phyloP scores from a whole-genome alignment of 2,329 filamentous ascomycete species.

The Cercospora berteroae region DNA sequence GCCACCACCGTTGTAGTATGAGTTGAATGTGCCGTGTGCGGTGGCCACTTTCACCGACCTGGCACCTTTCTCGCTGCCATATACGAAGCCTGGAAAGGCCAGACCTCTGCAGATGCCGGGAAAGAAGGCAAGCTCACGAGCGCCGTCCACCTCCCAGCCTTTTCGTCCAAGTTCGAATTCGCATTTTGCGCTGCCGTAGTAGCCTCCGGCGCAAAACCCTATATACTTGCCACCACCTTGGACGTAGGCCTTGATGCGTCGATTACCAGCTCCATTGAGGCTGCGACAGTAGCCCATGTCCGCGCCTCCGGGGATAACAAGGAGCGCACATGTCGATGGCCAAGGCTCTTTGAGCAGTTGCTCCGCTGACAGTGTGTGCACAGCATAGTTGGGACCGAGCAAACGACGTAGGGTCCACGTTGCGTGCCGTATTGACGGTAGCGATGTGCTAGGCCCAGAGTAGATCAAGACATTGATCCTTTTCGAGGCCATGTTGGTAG shows the following conservation, averaged over 20 bases:
- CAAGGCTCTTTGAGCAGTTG: constrained; percentile 89
- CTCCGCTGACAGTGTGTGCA: constrained; percentile 76
- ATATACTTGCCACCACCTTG: constrained; percentile 81
- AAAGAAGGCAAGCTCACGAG: constrained; percentile 83
- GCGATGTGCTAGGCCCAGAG: constrained; percentile 79
- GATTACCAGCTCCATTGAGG: constrained; percentile 84
- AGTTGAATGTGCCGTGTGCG: constrained; percentile 61
- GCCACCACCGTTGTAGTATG: constrained; percentile 93
- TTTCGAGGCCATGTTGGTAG: constrained; percentile 44
- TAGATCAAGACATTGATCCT: constrained; percentile 92
- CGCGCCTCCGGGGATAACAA: constrained; percentile 92
- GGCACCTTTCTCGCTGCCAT: constrained; percentile 82
- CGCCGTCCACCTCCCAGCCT: constrained; percentile 78
- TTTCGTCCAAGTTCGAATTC: constrained; percentile 89
- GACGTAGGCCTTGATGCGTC: constrained; percentile 79
- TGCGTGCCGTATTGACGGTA: constrained; percentile 86
- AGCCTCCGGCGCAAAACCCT: constrained; percentile 91
- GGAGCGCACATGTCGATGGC: constrained; percentile 78
- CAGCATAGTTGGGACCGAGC: constrained; percentile 86
- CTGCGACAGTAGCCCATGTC: constrained; percentile 86
- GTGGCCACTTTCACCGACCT: constrained; percentile 68
- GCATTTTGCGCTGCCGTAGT: constrained; percentile 77
- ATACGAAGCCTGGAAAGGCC: constrained; percentile 86
- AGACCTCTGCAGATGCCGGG: constrained; percentile 81
- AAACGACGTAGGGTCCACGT: constrained; percentile 82